Evolutionary conservation across 176 grass and related monocot genomes (phyloP), one percentile per base, ranked within the genome.

Genomic region (Zoysia pacifica): DNA sequence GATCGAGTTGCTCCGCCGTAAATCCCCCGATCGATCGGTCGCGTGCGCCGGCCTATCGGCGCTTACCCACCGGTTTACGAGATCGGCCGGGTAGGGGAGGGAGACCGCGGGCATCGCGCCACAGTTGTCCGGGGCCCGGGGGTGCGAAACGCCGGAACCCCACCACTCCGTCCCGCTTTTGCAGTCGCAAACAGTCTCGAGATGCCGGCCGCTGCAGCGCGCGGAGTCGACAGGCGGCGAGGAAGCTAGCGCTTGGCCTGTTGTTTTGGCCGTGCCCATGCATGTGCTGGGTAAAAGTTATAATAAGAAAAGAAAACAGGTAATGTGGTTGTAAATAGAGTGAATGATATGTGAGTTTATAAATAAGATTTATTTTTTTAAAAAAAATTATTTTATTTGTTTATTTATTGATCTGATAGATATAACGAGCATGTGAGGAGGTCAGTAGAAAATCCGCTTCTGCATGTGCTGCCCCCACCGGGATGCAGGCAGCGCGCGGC

Each of bases 41-140:
- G 39, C 40, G 12, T 65, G 36, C 65, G 47, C 12, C 69, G 11
- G 20, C 11, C 69, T 47, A 36, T 4, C 65, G 5, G 5, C 13
- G 36, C 3, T 3, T 15, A 5, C 15, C 2, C 51, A 14, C 2
- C 5, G 16, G 6, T 58, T 58, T 19, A 11, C 50, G 9, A 20
- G 62, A 54, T 39, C 18, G 39, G 48, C 45, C 11, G 45, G 28
- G 50, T 1, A 9, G 3, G 4, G 10, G 49, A 0, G 9, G 1
- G 51, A 62, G 82, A 89, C 87, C 82, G 44, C 56, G 52, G 36
- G 87, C 82, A 85, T 89, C 87, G 82, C 16, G 36, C 42, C 82
- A 89, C 82, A 85, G 87, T 85, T 19, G 71, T 56, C 20, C 70
- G 41, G 81, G 72, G 50, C 4, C 61, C 58, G 58, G 61, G 13